phyloP scores from a whole-genome alignment of 495 filamentous ascomycete genomes.

The Penicillium lividum region DNA sequence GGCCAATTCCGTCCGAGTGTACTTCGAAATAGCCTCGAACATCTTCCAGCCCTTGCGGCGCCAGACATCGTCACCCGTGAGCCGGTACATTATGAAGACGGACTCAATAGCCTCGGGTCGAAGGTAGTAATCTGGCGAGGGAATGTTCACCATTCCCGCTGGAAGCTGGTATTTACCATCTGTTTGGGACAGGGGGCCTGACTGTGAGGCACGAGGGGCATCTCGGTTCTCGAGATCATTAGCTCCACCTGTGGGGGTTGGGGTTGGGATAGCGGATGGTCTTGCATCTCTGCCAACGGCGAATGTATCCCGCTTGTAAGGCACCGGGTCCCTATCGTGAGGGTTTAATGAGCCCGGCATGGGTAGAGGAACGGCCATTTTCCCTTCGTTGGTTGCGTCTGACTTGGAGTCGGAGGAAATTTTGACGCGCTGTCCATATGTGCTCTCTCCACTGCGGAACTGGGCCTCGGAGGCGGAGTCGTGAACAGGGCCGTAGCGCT shows the following conservation, averaged over 20 bases:
- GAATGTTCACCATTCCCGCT: constrained; percentile 63
- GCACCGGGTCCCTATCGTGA: constrained; percentile 18
- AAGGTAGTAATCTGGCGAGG: constrained; percentile 68
- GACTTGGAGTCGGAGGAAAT: constrained; percentile 12
- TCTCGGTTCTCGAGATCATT: constrained; percentile 18
- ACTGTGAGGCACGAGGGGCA: constrained; percentile 18
- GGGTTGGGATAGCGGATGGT: background rate
- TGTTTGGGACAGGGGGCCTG: constrained; percentile 5
- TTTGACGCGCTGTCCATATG: constrained; percentile 31
- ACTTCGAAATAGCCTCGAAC: constrained; percentile 71
- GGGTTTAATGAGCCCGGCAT: constrained; percentile 33
- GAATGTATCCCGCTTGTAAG: constrained; percentile 24
- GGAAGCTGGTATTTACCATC: constrained; percentile 23
- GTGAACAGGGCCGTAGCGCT: constrained; percentile 29
- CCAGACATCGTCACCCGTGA: constrained; percentile 79
- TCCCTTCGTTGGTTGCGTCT: background rate
- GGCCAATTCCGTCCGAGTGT: constrained; percentile 66
- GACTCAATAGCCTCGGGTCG: constrained; percentile 94
- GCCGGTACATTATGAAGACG: constrained; percentile 93
- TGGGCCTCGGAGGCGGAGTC: constrained; percentile 50
- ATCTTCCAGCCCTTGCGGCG: constrained; percentile 88
- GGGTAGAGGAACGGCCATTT: constrained; percentile 21
- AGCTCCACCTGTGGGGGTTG: background rate
- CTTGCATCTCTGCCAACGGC: constrained; percentile 2
- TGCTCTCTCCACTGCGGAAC: constrained; percentile 27